A percentile compares a stretch with the other conserved stretches of the same genome.
Evolutionary conservation across 768 basidiomycete species (phyloP).

Genomic region (Leccinum obscurum): DNA sequence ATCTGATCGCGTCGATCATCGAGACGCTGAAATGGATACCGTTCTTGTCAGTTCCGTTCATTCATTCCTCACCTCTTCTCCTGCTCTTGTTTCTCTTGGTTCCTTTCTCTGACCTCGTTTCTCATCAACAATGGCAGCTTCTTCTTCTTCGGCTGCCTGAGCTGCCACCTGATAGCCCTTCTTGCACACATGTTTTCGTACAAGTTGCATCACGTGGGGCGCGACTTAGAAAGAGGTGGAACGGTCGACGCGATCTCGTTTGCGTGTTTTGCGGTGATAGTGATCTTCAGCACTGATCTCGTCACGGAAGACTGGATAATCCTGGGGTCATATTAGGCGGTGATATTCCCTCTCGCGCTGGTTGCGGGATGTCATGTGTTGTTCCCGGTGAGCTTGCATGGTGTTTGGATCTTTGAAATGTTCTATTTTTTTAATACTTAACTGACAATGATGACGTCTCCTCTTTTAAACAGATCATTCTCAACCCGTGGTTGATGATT

Average conservation of each 20-base stretch:
- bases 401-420: neutral
- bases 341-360: conserved; percentile 73
- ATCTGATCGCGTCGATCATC: conserved; percentile 16
- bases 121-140: conserved; percentile 26
- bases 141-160: conserved; percentile 58
- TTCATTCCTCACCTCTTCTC: neutral
- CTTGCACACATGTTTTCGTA: conserved; percentile 60
- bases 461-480: too few species aligned
- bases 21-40: conserved; percentile 31
- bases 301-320: conserved; percentile 69
- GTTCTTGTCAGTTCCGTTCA: conserved; percentile 34
- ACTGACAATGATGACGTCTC: neutral
- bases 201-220: conserved; percentile 52
- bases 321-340: conserved; percentile 63
- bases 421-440: neutral
- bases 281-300: conserved; percentile 49
- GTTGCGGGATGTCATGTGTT: conserved; percentile 67
- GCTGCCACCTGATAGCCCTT: conserved; percentile 55
- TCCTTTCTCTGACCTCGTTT: too few species aligned
- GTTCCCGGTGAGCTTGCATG: conserved; percentile 62
- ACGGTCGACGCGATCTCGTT: conserved; percentile 57
- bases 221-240: conserved; percentile 82
- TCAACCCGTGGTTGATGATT: too few species aligned
- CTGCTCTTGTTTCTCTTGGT: neutral
- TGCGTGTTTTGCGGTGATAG: conserved; percentile 50